Evolutionary conservation across 2,329 filamentous ascomycete species (phyloP), one percentile per base, ranked within the genome.

Genomic region (Rachicladosporium sp.): DNA sequence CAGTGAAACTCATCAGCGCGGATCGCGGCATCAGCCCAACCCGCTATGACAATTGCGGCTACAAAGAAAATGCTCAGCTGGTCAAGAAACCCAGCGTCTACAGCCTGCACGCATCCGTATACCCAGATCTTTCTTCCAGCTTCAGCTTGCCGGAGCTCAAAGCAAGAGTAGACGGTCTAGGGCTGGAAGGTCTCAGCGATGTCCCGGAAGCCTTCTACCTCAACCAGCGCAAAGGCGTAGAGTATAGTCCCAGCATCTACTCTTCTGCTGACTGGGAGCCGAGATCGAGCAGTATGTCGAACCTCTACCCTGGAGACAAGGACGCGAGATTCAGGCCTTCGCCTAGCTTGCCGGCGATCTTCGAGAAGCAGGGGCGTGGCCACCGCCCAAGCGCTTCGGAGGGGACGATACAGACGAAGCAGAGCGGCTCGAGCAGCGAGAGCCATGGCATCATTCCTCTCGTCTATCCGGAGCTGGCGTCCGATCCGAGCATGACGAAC

Each of bases 201-300:
- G 48, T 53, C 8, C 34, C 40, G 6, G 55, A 55, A 42, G 51
- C 40, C 31, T 44, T 36, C 44, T 44, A 37, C 33, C 15, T 42
- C 33, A 39, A 43, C 12, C 42, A 42, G 15, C 43, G 37, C 13
- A 27, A 36, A 15, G 40, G 36, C 6, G 33, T 40, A n/a, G 37
- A 36, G 2, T 55, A 57, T 43, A 53, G 51, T 29, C 54, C 54
- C 2, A 55, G 52, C 42, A 40, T 55, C 34, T 57, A 56, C 43
- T 50, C 48, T 5, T 27, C 23, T 6, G 13, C 11, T 21, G 37
- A 42, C 13, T 36, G 27, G 21, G 34, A 29, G 31, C 37, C 37
- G 12, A 2, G 4, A 2, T 19, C 21, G 6, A n/a, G 7, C 37
- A 33, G 27, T 8, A 23, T 12, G n/a, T 30, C 10, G 5, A 29